A percentile compares a stretch with the other conserved stretches of the same genome.
Conservation (phyloP, 108 stramenopile species). For the Cyclostephanos tholiformis region DNA sequence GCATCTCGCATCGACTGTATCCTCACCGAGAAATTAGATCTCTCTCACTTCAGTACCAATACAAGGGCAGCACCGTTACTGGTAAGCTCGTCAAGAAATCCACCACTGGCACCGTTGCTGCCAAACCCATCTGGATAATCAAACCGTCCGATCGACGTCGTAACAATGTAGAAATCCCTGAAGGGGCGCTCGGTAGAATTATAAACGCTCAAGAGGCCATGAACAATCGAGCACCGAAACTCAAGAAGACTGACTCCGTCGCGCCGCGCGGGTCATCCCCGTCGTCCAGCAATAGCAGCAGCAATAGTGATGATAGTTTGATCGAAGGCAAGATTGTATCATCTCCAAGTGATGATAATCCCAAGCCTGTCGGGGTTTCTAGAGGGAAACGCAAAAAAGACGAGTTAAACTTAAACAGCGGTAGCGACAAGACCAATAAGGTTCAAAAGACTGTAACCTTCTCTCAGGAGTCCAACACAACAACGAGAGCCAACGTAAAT, state of each 20-base stretch:
- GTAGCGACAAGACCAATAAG: slow-evolving; percentile 17
- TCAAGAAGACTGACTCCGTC: slow-evolving; percentile 11
- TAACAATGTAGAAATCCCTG: slow-evolving; percentile 28
- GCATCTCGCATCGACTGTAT: background rate
- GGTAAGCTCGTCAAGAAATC: slow-evolving; percentile 32
- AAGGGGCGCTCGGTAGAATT: slow-evolving; percentile 22
- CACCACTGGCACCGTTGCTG: background rate
- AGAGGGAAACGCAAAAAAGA: slow-evolving; percentile 29
- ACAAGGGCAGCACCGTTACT: slow-evolving; percentile 44
- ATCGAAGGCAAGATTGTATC: slow-evolving; percentile 12
- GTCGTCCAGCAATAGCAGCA: slow-evolving; percentile 13
- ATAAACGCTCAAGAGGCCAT: slow-evolving; percentile 21
- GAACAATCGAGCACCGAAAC: slow-evolving; percentile 19
- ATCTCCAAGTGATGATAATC: slow-evolving; percentile 2
- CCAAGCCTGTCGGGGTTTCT: slow-evolving; percentile 7
- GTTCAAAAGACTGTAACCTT: slow-evolving; percentile 34
- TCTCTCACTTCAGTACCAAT: slow-evolving; percentile 20
- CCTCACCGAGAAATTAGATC: background rate
- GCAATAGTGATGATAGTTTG: slow-evolving; percentile 21
- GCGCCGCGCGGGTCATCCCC: slow-evolving; percentile 1
- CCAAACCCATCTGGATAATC: slow-evolving; percentile 28
- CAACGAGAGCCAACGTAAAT: slow-evolving; percentile 3
- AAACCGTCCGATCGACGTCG: slow-evolving; percentile 32
- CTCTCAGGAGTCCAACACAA: slow-evolving; percentile 24
- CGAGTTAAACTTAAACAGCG: slow-evolving; percentile 17